Base-by-base conservation (phyloP, 2,329 filamentous ascomycete species). In the Scortechinia acanthostroma region DNA sequence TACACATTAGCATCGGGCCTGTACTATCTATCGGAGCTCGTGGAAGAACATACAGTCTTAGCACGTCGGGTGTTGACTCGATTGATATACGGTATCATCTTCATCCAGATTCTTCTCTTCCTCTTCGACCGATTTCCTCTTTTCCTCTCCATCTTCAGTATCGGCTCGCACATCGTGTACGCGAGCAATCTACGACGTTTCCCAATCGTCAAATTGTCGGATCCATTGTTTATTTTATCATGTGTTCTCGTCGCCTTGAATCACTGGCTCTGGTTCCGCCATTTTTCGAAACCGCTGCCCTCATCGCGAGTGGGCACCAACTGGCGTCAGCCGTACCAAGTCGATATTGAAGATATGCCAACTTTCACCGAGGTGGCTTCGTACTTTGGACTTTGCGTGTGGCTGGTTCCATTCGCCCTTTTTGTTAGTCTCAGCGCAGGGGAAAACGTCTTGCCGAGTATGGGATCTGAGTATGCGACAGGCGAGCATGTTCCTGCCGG, bases 1-100 rank as follows among this genome's bases (percentile, higher is more conserved):
- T n/a, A 25, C 4, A 22, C 42, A 49, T 42, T 57, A 88, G 93
- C 93, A 30, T 96, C 90, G n/a, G 93, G 93, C 28, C 81, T 98
- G 21, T 98, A 98, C 70, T 98, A 98, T 64, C 84, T 98, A 45
- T 96, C 91, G 20, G 93, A 98, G 64, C 82, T 97, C 14, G 93
- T 98, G 49, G 93, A 98, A 68, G 93, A 98, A 64, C 91, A 98
- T 61, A 96, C 91, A 3, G 91, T 97, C 10, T 67, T 95, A 50
- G 87, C 91, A 13, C 95, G 95, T 61, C 88, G 85, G 47, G 71
- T 96, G n/a, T 74, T 98, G 44, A 86, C 78, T 23, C 83, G 80
- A 35, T 73, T 97, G 46, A 96, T 97, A 56, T 95, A 95, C 68
- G 70, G 68, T 50, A 80, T 95, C 51, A 84, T 96, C 49, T 76